Evolutionary conservation across 805 yeast species (phyloP), one percentile per base, ranked within the genome.

Genomic region (Wickerhamiella sorbophila): DNA sequence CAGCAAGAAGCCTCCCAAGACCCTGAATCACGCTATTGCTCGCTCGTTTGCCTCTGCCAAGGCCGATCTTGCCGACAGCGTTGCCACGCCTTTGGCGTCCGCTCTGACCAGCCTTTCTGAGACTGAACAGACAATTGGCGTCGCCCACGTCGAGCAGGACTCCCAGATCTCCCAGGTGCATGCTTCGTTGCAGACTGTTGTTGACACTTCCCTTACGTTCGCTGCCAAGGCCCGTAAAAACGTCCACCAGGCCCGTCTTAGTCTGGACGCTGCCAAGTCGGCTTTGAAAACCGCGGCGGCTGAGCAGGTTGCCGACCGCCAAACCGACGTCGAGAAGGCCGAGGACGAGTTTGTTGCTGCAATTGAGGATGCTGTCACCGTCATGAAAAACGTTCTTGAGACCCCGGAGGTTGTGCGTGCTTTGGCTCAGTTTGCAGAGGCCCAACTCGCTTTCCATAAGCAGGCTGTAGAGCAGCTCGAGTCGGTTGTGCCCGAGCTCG

Each of bases 321-420:
- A 87, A 53, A 80, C 77, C 39, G 72, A 75, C 48, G 77, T 84
- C 71, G 94, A 84, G 61, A 73, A 77, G 47, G 76, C 84, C 40
- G 95, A 84, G 64, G 95, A 84, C 55, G 87, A 53, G 55, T 84
- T 84, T 59, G 94, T 91, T 37, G 83, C 81, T 51, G 79, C 87
- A 19, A 85, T 85, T 29, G 94, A 84, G 63, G 91, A 80, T 55
- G 91, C 94, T 32, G 84, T 83, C 42, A 66, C 76, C 32, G 74
- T 79, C 45, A 79, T 84, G 87, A 83, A 78, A 64, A 77, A 78
- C 56, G 87, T 80, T 22, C 72, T 84, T 50, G 77, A 77, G 44
- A 69, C 76, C 43, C 75, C 86, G 17, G 71, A 75, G 51, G 79
- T 86, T 15, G 67, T 81, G 50, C 70, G 74, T 40, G 78, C 77